Percentiles rank a stretch among this genome's conserved stretches.
Evolutionary conservation across 1,139 yeast genomes (phyloP).

Genomic region (Suhomyces choctaworum): DNA sequence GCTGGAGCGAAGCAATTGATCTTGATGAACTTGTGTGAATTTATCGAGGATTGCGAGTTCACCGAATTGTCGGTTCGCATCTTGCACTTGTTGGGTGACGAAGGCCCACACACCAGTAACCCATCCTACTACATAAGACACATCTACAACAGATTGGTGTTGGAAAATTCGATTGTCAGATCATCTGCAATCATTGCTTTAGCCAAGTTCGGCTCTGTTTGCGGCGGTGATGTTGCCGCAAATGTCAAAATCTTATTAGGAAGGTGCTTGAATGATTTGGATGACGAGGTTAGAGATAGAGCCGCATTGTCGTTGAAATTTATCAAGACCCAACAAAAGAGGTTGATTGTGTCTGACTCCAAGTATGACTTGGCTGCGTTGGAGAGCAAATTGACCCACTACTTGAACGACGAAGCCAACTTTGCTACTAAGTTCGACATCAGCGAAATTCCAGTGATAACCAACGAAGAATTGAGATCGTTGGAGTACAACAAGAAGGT

Average conservation of each 20-base stretch:
- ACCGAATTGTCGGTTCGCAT: conserved; percentile 91
- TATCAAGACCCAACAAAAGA: conserved; percentile 51
- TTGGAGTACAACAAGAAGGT: conserved; percentile 59
- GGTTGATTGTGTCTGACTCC: conserved; percentile 65
- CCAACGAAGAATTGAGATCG: conserved; percentile 65
- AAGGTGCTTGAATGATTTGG: conserved; percentile 84
- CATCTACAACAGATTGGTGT: conserved; percentile 92
- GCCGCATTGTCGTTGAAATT: conserved; percentile 83
- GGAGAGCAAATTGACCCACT: conserved; percentile 73
- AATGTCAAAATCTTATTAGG: conserved; percentile 74
- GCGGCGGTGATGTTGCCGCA: conserved; percentile 64
- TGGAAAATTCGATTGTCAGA: conserved; percentile 92
- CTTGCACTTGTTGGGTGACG: conserved; percentile 86
- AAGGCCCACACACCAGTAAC: conserved; percentile 84
- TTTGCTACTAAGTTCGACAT: conserved; percentile 73
- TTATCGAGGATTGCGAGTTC: conserved; percentile 96
- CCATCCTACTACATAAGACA: conserved; percentile 94
- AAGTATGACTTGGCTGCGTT: conserved; percentile 73
- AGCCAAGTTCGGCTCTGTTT: conserved; percentile 84
- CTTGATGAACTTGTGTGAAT: conserved; percentile 87
- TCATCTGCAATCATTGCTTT: conserved; percentile 94
- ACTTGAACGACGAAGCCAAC: conserved; percentile 61
- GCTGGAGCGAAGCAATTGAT: conserved; percentile 78
- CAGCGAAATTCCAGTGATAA: conserved; percentile 57
- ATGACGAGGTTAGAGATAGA: conserved; percentile 98